Conservation (phyloP, 345 rosid species). For the Leavenworthia alabamica region DNA sequence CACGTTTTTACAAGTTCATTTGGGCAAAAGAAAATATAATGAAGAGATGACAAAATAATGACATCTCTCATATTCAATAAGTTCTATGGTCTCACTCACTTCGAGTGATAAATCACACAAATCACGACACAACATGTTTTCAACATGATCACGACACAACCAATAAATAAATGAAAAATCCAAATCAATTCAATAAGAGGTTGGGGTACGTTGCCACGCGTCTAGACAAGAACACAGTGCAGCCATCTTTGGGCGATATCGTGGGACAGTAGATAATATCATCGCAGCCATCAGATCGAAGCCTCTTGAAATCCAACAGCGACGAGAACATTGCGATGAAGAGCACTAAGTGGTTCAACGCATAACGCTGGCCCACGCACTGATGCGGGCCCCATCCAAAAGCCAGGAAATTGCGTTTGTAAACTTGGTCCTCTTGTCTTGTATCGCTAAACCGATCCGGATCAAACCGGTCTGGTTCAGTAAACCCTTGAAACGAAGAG, state of each 20-base stretch:
- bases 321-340: constrained; percentile 65
- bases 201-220: constrained; percentile 43
- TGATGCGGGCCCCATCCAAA: constrained; percentile 91
- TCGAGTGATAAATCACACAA: background rate
- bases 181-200: constrained; percentile 23
- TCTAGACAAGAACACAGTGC: constrained; percentile 44
- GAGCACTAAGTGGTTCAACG: constrained; percentile 65
- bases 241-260: constrained; percentile 75
- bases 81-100: background rate
- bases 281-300: constrained; percentile 56
- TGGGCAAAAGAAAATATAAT: background rate
- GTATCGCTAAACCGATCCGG: constrained; percentile 64
- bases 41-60: background rate
- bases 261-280: constrained; percentile 70
- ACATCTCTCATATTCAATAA: background rate
- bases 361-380: constrained; percentile 89
- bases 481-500: constrained; percentile 78
- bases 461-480: constrained; percentile 60
- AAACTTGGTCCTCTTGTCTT: constrained; percentile 53
- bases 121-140: background rate
- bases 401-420: constrained; percentile 52
- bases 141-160: background rate
- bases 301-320: constrained; percentile 52
- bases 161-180: background rate
- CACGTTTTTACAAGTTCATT: background rate